Base-by-base conservation (phyloP, 345 rosid genomes). In the Sonneratia alba region DNA sequence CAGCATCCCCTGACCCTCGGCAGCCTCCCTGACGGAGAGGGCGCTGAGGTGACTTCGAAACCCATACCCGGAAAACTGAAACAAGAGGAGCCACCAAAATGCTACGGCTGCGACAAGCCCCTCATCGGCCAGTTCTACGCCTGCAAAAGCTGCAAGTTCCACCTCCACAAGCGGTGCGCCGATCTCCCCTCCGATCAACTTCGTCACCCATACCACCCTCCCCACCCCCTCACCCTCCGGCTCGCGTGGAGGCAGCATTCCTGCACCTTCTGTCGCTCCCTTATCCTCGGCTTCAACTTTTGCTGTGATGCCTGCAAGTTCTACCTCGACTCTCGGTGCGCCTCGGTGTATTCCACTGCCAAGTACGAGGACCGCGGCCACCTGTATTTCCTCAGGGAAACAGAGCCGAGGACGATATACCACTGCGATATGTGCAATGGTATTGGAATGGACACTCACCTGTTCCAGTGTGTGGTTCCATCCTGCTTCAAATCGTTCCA, bases 201-300 rank as follows among this genome's bases (percentile, higher is more conserved):
- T 38, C 49, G 36, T 12, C 71, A 48, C 59, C 71, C 71, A 11
- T 68, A 48, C 55, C 59, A 32, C 71, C 59, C 42, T 68, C 40
- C 71, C 11, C 71, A 32, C 24, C 0, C 40, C 53, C 55, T 43
- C 71, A 45, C 34, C 40, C 71, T 68, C 55, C 57, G 55, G 14
- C 57, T 48, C 55, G 71, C 57, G 10, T 10, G 42, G 59, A 3
- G 57, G 71, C 71, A 47, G 36, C 59, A 3, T 40, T 2, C 27
- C 71, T 68, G 57, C 71, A 48, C 59, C 36, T 48, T 68, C 59
- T 68, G 59, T 36, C 71, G 3, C 71, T 68, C 56, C 53, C n/a
- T 9, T n/a, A 48, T 68, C 71, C 57, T 27, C 21, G 71, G 59
- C 71, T 48, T 16, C 71, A 68, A 37, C 15, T 27, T n/a, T 40